Evolutionary conservation across 2,329 filamentous ascomycete species (phyloP), one percentile per base, ranked within the genome.

Genomic region (Rugonectria rugulosa): DNA sequence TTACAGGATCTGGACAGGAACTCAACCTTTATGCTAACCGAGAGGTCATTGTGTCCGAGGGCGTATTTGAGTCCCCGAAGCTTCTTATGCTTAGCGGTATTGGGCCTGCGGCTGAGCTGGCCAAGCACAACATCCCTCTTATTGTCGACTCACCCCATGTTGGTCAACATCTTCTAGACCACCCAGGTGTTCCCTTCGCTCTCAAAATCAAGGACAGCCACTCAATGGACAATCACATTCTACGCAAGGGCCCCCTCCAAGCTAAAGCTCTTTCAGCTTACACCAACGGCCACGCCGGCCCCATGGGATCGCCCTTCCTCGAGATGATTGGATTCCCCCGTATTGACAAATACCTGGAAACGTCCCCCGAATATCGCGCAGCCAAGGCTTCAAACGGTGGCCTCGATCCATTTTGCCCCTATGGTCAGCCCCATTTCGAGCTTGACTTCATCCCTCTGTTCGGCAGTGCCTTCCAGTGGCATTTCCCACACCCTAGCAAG

Each of bases 71-170:
- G 72, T 81, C 81, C 1, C 85, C 86, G 3, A 86, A 89, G 69
- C 71, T 90, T 2, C 81, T 90, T 6, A 85, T 87, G 74, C 79
- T 88, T 2, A 83, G 78, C 46, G 87, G 87, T 14, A 78, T 89
- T 40, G 87, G 87, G 0, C 84, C 85, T 0, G 67, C 69, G 6
- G 67, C 72, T 0, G 80, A 86, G 59, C 77, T 90, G 3, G 60
- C 77, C 15, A 73, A 75, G 49, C 78, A 82, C 62, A 71, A 75
- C 11, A 88, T 89, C 58, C 64, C 75, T 1, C 72, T 83, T 1
- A 62, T 86, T 23, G 75, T 79, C 4, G 77, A 88, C 60, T 81
- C 84, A 0, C 81, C 82, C 1, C 84, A 87, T 36, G 86, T 90
- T 6, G 87, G 87, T 3, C 81, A 80, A 51, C 86, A 89, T 71